A percentile compares a stretch with the other conserved stretches of the same genome.
Evolutionary conservation across 176 grass and related monocot species (phyloP).

Genomic region (Stipa capillata): DNA sequence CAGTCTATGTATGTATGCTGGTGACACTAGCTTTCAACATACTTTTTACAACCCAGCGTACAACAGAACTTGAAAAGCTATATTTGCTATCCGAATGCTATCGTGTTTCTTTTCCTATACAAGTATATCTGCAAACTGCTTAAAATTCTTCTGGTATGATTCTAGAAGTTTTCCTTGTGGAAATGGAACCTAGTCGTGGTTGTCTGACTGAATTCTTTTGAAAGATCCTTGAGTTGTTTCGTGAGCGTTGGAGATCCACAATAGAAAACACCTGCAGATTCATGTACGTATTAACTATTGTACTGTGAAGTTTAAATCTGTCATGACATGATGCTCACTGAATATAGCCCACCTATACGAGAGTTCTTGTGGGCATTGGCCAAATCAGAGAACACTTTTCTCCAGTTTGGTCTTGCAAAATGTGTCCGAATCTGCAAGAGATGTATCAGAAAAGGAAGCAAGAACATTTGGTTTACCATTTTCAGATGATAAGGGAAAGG

Average conservation of each 20-base stretch:
- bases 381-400: slow-evolving; percentile 90
- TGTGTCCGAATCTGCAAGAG: slow-evolving; percentile 82
- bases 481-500: neutral
- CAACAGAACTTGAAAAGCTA: slow-evolving; percentile 46
- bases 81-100: slow-evolving; percentile 38
- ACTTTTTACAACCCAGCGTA: slow-evolving; percentile 44
- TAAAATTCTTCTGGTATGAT: slow-evolving; percentile 5
- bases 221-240: slow-evolving; percentile 76
- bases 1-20: slow-evolving; percentile 40
- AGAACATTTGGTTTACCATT: neutral
- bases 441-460: neutral
- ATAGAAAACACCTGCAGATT: slow-evolving; percentile 90
- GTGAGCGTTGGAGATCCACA: slow-evolving; percentile 78
- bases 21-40: slow-evolving; percentile 30
- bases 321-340: neutral
- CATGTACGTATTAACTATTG: slow-evolving; percentile 4
- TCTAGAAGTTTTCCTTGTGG: slow-evolving; percentile 98
- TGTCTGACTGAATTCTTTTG: slow-evolving; percentile 86
- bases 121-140: slow-evolving; percentile 34
- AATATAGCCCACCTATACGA: slow-evolving; percentile 60
- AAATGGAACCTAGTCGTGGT: slow-evolving; percentile 94
- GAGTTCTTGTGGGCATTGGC: slow-evolving; percentile 71
- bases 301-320: neutral
- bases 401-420: slow-evolving; percentile 98
- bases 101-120: slow-evolving; percentile 40